Evolutionary conservation across 2,329 filamentous ascomycete genomes (phyloP).

Genomic region (Scopulariopsis brevicaulis): DNA sequence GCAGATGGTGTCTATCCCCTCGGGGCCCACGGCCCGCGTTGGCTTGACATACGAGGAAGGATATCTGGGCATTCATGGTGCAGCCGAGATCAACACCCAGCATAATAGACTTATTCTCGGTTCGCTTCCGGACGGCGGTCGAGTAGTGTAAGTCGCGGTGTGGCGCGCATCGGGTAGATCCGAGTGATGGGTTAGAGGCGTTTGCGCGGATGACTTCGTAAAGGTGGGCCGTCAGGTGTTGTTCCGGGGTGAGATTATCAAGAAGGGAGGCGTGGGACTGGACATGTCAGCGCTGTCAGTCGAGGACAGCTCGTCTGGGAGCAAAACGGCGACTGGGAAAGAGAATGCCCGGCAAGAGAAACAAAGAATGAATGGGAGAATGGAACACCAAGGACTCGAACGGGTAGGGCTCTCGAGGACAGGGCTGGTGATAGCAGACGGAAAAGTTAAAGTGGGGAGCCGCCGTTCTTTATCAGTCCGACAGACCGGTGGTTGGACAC

Average conservation of each 20-base stretch:
- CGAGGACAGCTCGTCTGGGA: neutral
- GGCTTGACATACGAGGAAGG: slow-evolving; percentile 38
- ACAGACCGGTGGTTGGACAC: neutral
- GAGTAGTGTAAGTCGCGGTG: neutral
- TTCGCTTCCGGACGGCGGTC: neutral
- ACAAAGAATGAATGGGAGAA: neutral
- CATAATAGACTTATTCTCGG: neutral
- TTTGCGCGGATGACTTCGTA: too few relatives aligned
- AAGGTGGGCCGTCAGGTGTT: too few relatives aligned
- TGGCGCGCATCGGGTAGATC: neutral
- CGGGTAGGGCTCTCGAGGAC: neutral
- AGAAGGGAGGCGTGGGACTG: neutral
- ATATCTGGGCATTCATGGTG: slow-evolving; percentile 44
- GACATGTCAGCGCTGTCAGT: neutral
- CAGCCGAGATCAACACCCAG: neutral
- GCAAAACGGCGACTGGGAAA: neutral
- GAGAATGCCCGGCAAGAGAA: neutral
- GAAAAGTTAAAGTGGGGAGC: neutral
- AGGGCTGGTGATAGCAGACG: neutral
- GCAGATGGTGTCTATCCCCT: neutral
- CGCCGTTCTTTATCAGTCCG: neutral
- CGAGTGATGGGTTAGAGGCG: too few relatives aligned
- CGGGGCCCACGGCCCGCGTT: neutral
- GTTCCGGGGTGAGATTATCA: neutral
- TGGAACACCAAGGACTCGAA: neutral